A percentile compares a stretch with the other conserved stretches of the same genome.
Conservation (phyloP, 352 stramenopile genomes). For the Aphanomyces cochlioides region DNA sequence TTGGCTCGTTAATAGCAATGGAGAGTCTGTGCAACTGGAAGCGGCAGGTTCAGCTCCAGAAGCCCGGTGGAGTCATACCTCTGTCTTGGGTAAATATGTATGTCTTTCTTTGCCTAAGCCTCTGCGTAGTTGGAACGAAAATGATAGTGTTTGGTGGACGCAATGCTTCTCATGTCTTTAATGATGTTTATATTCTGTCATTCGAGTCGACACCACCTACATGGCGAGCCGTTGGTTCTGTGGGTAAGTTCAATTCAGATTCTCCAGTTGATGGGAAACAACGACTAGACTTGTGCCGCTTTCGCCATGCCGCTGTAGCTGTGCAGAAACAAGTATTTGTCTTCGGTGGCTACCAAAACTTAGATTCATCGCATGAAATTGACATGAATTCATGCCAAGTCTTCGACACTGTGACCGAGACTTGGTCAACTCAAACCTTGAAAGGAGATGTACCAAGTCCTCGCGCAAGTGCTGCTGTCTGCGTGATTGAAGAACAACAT, state of each 20-base stretch:
- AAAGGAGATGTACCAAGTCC: conserved; percentile 29
- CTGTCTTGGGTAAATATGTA: conserved; percentile 44
- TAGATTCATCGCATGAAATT: background rate
- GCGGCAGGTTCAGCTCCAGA: conserved; percentile 39
- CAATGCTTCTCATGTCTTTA: conserved; percentile 59
- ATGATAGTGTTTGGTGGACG: conserved; percentile 74
- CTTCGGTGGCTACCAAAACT: conserved; percentile 10
- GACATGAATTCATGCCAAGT: conserved; percentile 19
- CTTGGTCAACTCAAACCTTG: conserved; percentile 42
- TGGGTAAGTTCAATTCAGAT: conserved; percentile 5
- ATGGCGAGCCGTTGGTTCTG: conserved; percentile 46
- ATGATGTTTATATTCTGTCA: conserved; percentile 66
- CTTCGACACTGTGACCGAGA: conserved; percentile 50
- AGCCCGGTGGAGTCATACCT: conserved; percentile 73
- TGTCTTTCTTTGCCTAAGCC: background rate
- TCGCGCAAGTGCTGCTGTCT: conserved; percentile 35
- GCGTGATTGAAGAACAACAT: conserved; percentile 48
- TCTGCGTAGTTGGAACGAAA: conserved; percentile 48
- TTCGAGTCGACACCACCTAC: conserved; percentile 35
- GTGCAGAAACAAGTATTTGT: background rate
- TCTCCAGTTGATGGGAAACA: background rate
- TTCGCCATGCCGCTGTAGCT: conserved; percentile 18
- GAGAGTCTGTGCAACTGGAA: conserved; percentile 42
- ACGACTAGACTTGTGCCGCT: background rate
- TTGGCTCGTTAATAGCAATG: conserved; percentile 41